phyloP scores from a whole-genome alignment of 371 early-diverging fungal species.

The Lichtheimia hyalospora region DNA sequence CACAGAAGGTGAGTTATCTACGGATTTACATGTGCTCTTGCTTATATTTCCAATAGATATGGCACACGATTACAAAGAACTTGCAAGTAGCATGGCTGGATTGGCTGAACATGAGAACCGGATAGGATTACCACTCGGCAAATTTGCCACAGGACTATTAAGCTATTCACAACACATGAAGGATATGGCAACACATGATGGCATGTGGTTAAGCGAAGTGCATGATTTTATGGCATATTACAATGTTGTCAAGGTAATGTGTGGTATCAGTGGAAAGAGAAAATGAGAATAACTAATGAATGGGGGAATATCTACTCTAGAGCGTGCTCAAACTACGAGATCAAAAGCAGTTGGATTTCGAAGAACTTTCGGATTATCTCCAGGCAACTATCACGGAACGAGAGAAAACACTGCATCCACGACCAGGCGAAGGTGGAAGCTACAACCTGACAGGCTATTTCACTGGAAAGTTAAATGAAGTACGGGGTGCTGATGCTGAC shows the following conservation, averaged over 20 bases:
- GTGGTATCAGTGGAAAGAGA: background rate
- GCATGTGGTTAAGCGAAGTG: slow-evolving; percentile 73
- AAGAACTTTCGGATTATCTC: slow-evolving; percentile 81
- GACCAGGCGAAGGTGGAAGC: slow-evolving; percentile 41
- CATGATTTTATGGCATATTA: slow-evolving; percentile 90
- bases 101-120: slow-evolving; percentile 83
- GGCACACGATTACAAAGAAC: slow-evolving; percentile 76
- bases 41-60: slow-evolving; percentile 51
- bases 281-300: background rate
- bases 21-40: no score
- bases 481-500: slow-evolving; percentile 87
- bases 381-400: slow-evolving; percentile 64
- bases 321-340: slow-evolving; percentile 79
- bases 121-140: slow-evolving; percentile 62
- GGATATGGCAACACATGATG: slow-evolving; percentile 64
- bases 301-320: no score
- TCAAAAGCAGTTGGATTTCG: slow-evolving; percentile 93
- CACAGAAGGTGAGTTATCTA: slow-evolving; percentile 56
- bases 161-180: slow-evolving; percentile 62
- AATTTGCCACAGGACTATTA: slow-evolving; percentile 64
- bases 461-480: slow-evolving; percentile 86
- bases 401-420: slow-evolving; percentile 57
- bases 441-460: slow-evolving; percentile 75
- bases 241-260: slow-evolving; percentile 72
- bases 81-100: slow-evolving; percentile 69